Evolutionary conservation across 164 flowering plant species (phyloP).

Genomic region (Stephania japonica): DNA sequence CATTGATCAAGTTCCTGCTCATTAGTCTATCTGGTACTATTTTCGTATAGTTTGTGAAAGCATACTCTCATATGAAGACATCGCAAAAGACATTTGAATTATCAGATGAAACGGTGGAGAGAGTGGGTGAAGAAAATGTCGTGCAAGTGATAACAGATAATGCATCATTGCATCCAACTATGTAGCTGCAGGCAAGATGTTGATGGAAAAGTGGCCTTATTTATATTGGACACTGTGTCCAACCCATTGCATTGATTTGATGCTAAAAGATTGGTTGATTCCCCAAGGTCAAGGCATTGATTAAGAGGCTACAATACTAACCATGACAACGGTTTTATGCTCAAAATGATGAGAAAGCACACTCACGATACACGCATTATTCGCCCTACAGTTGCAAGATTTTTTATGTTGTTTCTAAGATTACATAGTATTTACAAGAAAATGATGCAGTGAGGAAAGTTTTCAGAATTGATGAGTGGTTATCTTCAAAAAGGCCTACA

Average conservation of each 20-base stretch:
- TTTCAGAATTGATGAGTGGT: too few species aligned
- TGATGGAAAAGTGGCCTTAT: neutral
- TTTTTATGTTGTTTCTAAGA: neutral
- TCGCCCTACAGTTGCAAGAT: neutral
- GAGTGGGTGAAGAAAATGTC: neutral
- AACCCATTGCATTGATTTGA: neutral
- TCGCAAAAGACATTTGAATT: neutral
- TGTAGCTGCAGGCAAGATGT: neutral
- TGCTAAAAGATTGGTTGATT: neutral
- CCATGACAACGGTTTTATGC: neutral
- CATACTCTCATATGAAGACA: neutral
- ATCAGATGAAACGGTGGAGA: neutral
- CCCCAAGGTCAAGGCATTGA: neutral
- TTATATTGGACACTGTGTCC: too few species aligned
- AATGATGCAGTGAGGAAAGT: too few species aligned
- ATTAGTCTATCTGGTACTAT: neutral
- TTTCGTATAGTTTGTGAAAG: conserved; percentile 2
- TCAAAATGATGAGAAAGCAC: neutral
- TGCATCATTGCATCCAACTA: conserved; percentile 12
- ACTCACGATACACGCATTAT: neutral
- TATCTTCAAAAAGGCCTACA: too few species aligned
- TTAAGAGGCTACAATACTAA: neutral
- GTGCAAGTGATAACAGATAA: conserved; percentile 7
- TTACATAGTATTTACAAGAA: conserved; percentile 4
- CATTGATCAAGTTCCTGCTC: conserved; percentile 5